Percentiles rank a stretch among this genome's conserved stretches.
phyloP scores from a whole-genome alignment of 2,329 filamentous ascomycete genomes.

The Fusarium tuaranense region DNA sequence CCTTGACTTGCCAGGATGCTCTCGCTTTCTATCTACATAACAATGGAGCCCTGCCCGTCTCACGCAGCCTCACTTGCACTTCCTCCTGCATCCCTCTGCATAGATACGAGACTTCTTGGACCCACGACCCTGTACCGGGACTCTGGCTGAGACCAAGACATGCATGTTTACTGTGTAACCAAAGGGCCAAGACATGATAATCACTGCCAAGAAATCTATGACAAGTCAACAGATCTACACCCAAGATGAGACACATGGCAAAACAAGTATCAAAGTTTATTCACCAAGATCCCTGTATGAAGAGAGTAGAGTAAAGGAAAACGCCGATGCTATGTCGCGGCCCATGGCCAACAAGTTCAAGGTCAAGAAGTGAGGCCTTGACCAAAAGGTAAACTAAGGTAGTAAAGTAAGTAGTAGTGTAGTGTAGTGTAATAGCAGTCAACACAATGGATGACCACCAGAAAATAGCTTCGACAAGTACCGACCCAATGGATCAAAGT shows the following conservation, averaged over 20 bases:
- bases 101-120: not conserved
- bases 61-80: not conserved
- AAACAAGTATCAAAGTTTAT: constrained; percentile 15
- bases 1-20: not conserved
- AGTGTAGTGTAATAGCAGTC: not conserved
- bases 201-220: not conserved
- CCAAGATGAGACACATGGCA: not conserved
- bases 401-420: not conserved
- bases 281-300: constrained; percentile 2
- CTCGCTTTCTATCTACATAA: not conserved
- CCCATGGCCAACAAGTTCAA: constrained; percentile 12
- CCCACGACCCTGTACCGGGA: not conserved
- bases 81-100: not conserved
- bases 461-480: constrained; percentile 21
- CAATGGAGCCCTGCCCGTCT: not conserved
- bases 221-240: not conserved
- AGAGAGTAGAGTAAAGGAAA: constrained; percentile 11
- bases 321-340: constrained; percentile 46
- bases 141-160: constrained; percentile 7
- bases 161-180: not conserved
- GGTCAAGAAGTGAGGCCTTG: constrained; percentile 14
- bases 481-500: constrained; percentile 1
- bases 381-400: not conserved
- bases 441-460: not conserved
- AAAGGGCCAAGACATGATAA: constrained; percentile 6